These are phyloP conservation scores for Pichia nanzhaoensis DNA, from an alignment of 805 yeast genomes.

Conservation along the genomic window DNA sequence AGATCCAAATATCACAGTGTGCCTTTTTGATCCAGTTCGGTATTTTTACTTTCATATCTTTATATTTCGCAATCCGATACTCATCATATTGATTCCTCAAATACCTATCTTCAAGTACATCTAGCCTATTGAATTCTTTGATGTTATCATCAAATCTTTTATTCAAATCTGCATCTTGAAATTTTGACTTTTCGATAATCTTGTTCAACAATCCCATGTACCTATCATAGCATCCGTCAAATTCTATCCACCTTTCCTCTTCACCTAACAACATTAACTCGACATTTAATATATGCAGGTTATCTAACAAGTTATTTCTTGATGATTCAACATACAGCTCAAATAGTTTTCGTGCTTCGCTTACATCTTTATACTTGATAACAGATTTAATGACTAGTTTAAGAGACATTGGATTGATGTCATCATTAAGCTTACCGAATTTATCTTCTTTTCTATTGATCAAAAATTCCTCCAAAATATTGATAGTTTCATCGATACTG, in stretches of 20 bases:
- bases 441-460: conserved; percentile 16
- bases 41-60: conserved; percentile 11
- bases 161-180: conserved; percentile 3
- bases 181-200: conserved; percentile 14
- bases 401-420: conserved; percentile 23
- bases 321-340: conserved; percentile 24
- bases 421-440: conserved; percentile 21
- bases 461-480: conserved; percentile 22
- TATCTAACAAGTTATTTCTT: conserved; percentile 20
- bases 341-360: conserved; percentile 24
- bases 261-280: conserved; percentile 27
- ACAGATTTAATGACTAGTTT: conserved; percentile 19
- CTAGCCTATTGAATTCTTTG: conserved; percentile 7
- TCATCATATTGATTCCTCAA: conserved; percentile 16
- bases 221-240: conserved; percentile 24
- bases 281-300: conserved; percentile 23
- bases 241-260: conserved; percentile 29
- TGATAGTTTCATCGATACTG: conserved; percentile 17
- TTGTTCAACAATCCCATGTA: conserved; percentile 17
- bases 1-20: conserved; percentile 26
- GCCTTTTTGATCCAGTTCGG: conserved; percentile 24
- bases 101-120: conserved; percentile 1
- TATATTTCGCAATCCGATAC: conserved; percentile 3
- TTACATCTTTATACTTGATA: conserved; percentile 16
- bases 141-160: conserved; percentile 1